Percentiles rank a stretch among this genome's conserved stretches.
Conservation (phyloP, 805 yeast species). For the Pichia cabralensis region DNA sequence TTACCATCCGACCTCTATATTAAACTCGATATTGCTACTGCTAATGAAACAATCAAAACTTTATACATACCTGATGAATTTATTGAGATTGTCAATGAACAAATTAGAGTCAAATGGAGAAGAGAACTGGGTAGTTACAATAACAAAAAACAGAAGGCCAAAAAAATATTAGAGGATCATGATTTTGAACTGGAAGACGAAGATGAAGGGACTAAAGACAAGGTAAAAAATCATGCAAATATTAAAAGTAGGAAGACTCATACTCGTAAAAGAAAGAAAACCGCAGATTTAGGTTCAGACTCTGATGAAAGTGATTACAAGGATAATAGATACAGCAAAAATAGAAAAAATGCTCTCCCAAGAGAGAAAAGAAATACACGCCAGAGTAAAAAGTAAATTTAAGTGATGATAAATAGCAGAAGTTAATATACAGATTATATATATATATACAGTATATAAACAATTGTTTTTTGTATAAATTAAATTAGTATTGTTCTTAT, state of each 20-base stretch:
- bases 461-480: too few species aligned
- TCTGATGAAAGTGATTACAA: slow-evolving; percentile 1
- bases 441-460: too few species aligned
- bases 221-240: too few species aligned
- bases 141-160: background rate
- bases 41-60: slow-evolving; percentile 49
- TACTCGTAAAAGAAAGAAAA: background rate
- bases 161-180: background rate
- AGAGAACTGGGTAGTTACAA: background rate
- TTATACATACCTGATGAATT: slow-evolving; percentile 42
- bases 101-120: slow-evolving; percentile 10
- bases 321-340: too few species aligned
- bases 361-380: too few species aligned
- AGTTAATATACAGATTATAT: too few species aligned
- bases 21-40: slow-evolving; percentile 27
- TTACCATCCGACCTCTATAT: slow-evolving; percentile 61
- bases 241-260: too few species aligned
- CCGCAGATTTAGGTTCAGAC: background rate
- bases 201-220: background rate
- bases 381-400: too few species aligned
- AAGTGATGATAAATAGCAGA: too few species aligned
- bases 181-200: background rate
- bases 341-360: too few species aligned
- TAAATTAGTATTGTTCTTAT: too few species aligned
- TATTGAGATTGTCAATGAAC: background rate